phyloP scores from a whole-genome alignment of 225 moss, liverwort and hornwort genomes.

The Lunularia cruciata region DNA sequence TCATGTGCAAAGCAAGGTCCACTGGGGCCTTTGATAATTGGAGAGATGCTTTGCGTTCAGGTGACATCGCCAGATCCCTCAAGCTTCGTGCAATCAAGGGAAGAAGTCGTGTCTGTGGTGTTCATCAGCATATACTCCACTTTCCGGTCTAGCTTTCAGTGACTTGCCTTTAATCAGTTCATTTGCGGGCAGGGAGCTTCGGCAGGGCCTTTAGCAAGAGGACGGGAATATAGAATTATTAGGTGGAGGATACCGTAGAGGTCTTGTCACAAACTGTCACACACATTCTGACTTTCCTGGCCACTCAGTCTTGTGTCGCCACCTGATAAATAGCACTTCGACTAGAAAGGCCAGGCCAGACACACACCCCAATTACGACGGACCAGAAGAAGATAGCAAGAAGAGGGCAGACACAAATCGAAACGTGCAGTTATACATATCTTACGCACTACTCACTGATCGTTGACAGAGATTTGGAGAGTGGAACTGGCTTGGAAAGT shows the following conservation, averaged over 20 bases:
- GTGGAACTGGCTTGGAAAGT: background rate
- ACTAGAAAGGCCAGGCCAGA: background rate
- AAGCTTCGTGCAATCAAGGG: background rate
- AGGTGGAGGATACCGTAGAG: background rate
- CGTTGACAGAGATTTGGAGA: background rate
- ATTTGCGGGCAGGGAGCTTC: background rate
- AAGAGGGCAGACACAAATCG: background rate
- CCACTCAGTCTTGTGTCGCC: constrained; percentile 5
- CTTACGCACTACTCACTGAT: background rate
- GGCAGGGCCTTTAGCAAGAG: background rate
- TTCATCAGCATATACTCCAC: background rate
- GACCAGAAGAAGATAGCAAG: background rate
- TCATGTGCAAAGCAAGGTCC: too few species aligned
- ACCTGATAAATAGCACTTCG: background rate
- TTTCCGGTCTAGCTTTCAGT: background rate
- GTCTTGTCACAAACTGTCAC: background rate
- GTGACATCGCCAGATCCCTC: background rate
- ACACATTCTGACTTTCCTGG: background rate
- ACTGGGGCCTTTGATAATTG: too few species aligned
- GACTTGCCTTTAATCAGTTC: background rate
- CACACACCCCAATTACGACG: background rate
- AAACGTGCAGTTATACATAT: background rate
- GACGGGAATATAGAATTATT: background rate
- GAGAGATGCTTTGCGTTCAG: background rate
- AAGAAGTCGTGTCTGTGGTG: background rate